These are phyloP conservation scores for Corymbia citriodora DNA, from an alignment of 441 rosid genomes.

Conservation along the genomic window DNA sequence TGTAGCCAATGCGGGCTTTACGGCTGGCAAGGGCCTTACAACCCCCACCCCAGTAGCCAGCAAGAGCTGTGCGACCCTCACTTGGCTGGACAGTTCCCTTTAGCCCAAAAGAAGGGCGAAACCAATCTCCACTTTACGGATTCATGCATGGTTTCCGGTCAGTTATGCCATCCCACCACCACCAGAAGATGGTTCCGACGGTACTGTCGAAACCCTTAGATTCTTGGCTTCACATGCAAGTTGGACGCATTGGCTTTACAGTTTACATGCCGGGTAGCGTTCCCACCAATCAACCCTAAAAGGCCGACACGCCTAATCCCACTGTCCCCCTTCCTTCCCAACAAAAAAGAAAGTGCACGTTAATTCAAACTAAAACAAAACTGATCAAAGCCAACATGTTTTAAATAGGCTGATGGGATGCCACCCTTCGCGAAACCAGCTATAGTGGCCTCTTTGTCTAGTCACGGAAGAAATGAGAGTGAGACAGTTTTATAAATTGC, in stretches of 20 bases:
- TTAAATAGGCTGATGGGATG: neutral
- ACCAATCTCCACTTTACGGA: too few species aligned
- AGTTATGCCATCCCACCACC: neutral
- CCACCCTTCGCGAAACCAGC: fast-evolving
- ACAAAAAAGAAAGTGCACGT: neutral
- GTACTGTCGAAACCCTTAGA: neutral
- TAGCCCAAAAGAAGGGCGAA: too few species aligned
- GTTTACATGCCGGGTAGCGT: neutral
- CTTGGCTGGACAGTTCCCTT: too few species aligned
- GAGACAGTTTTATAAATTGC: too few species aligned
- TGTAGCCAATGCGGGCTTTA: too few species aligned
- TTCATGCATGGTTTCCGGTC: too few species aligned
- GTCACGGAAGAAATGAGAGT: too few species aligned
- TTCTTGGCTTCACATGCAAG: neutral
- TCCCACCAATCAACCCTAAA: neutral
- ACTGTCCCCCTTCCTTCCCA: neutral
- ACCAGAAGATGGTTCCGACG: neutral
- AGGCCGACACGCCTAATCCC: neutral
- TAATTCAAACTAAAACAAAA: too few species aligned
- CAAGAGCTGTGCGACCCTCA: too few species aligned
- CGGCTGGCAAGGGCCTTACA: too few species aligned
- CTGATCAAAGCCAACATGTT: fast-evolving
- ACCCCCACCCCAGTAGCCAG: too few species aligned
- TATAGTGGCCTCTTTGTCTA: fast-evolving
- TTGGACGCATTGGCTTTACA: too few species aligned